These are phyloP conservation scores for Coccomyxa subellipsoidea DNA, from an alignment of 163 green algal species.

Conservation along the genomic window DNA sequence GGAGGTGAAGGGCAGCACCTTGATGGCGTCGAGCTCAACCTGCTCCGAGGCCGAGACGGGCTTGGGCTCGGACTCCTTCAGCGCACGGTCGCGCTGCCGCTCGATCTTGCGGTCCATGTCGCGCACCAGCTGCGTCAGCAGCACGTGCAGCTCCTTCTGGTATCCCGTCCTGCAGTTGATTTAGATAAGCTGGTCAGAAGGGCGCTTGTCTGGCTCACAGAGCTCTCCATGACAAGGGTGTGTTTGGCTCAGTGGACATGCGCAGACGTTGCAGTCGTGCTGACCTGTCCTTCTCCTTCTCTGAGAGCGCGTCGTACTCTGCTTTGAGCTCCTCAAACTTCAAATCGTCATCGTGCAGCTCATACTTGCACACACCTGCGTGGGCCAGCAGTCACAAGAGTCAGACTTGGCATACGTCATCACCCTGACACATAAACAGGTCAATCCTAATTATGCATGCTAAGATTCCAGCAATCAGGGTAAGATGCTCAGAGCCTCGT, in stretches of 20 bases:
- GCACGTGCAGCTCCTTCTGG: constrained; percentile 57
- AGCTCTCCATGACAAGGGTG: too few species aligned
- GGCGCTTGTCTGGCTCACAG: too few species aligned
- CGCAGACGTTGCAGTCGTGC: too few species aligned
- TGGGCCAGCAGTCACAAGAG: too few species aligned
- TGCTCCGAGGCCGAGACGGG: constrained; percentile 58
- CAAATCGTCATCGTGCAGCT: constrained; percentile 74
- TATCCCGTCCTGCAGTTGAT: constrained; percentile 31
- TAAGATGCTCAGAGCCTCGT: too few species aligned
- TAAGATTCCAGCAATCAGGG: too few species aligned
- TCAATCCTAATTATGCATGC: too few species aligned
- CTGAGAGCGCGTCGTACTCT: constrained; percentile 60
- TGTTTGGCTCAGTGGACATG: too few species aligned
- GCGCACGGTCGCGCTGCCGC: constrained; percentile 69
- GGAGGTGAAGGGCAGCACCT: constrained; percentile 24
- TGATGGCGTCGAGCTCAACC: constrained; percentile 60
- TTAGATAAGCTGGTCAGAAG: too few species aligned
- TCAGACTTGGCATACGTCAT: too few species aligned
- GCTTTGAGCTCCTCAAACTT: constrained; percentile 59
- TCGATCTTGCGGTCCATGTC: constrained; percentile 86
- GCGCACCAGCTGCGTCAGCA: constrained; percentile 67
- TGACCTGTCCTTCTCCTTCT: constrained; percentile 63
- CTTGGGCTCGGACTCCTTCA: constrained; percentile 63
- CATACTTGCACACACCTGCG: constrained; percentile 73
- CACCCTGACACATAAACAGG: too few species aligned